phyloP scores from a whole-genome alignment of 1,284 basidiomycete species.

The Ceratobasidium papillatum region DNA sequence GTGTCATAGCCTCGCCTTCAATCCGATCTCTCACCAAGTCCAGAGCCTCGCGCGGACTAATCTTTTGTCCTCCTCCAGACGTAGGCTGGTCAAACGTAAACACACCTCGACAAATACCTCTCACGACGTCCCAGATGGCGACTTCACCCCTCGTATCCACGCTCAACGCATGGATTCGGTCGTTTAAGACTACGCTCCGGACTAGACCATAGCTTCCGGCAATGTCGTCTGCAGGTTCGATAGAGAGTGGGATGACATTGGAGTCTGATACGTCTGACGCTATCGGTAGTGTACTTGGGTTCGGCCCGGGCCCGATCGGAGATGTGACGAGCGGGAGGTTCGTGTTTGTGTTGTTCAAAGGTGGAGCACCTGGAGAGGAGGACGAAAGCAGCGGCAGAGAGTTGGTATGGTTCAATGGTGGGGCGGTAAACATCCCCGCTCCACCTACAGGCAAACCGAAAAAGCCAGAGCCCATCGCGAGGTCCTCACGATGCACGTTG shows the following conservation, averaged over 20 bases:
- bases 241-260: conserved; percentile 51
- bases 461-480: conserved; percentile 36
- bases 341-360: conserved; percentile 31
- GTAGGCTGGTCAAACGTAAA: conserved; percentile 67
- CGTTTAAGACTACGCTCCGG: conserved; percentile 84
- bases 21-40: conserved; percentile 88
- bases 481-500: conserved; percentile 28
- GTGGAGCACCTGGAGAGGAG: conserved; percentile 5
- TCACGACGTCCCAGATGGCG: conserved; percentile 91
- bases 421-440: conserved; percentile 1
- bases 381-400: conserved; percentile 19
- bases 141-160: conserved; percentile 88
- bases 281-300: conserved; percentile 25
- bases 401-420: conserved; percentile 13
- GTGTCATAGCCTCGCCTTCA: conserved; percentile 89
- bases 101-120: conserved; percentile 78
- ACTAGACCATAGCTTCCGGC: conserved; percentile 81
- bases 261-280: conserved; percentile 29
- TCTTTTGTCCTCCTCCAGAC: conserved; percentile 1
- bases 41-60: conserved; percentile 80
- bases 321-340: conserved; percentile 23
- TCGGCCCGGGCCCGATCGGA: background rate
- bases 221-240: conserved; percentile 75
- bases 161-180: conserved; percentile 90
- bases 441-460: conserved; percentile 17